Conservation (phyloP, 1,139 yeast species). For the Suhomyces yuchorum region DNA sequence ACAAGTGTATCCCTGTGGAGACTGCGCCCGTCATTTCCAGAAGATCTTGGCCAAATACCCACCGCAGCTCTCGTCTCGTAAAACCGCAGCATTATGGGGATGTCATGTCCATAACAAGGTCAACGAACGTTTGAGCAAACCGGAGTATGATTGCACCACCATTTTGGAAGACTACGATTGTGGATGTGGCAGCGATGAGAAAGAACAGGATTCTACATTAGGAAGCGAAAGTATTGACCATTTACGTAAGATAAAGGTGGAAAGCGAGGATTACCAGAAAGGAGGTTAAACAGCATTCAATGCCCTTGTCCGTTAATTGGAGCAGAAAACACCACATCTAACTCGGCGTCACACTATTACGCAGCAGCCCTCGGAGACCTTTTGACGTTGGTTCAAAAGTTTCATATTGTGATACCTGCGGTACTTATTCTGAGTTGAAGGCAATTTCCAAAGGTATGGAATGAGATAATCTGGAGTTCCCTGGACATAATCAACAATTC, state of each 20-base stretch:
- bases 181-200: constrained; percentile 84
- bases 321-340: background rate
- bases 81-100: constrained; percentile 93
- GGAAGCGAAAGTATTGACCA: constrained; percentile 43
- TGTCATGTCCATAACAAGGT: constrained; percentile 91
- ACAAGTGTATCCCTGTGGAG: constrained; percentile 89
- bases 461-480: constrained; percentile 55
- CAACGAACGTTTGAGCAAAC: constrained; percentile 70
- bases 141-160: constrained; percentile 76
- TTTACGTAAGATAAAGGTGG: constrained; percentile 42
- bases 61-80: constrained; percentile 78
- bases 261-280: constrained; percentile 36
- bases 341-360: constrained; percentile 33
- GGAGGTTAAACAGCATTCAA: constrained; percentile 32
- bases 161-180: constrained; percentile 91
- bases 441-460: constrained; percentile 53
- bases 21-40: constrained; percentile 91
- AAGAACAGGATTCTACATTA: constrained; percentile 43
- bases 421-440: constrained; percentile 52
- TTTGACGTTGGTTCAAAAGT: constrained; percentile 10
- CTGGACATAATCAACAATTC: constrained; percentile 46
- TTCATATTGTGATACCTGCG: constrained; percentile 29
- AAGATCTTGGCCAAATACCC: constrained; percentile 69
- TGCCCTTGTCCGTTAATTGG: background rate
- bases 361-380: constrained; percentile 42